phyloP scores from a whole-genome alignment of 225 moss, liverwort and hornwort species.

The Straminergon stramineum region DNA sequence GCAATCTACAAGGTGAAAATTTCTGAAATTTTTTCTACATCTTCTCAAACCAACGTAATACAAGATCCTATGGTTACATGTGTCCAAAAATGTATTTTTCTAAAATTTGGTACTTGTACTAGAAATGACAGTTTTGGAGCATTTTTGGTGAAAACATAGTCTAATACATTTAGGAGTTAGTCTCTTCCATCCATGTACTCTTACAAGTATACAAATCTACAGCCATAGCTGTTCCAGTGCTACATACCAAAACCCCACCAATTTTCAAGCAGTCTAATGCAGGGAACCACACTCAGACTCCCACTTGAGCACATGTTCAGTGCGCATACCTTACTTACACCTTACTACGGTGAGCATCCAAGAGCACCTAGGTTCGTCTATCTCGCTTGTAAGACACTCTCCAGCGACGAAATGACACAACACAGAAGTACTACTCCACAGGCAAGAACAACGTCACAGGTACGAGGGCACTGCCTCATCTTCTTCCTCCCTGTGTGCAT shows the following conservation, averaged over 20 bases:
- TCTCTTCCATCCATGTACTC: constrained; percentile 25
- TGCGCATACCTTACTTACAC: background rate
- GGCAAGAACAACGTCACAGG: background rate
- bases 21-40: no score
- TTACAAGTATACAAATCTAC: constrained; percentile 12
- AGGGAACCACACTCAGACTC: background rate
- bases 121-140: no score
- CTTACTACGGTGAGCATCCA: background rate
- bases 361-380: background rate
- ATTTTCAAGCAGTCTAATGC: background rate
- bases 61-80: no score
- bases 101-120: no score
- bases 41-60: no score
- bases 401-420: background rate
- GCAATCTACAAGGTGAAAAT: no score
- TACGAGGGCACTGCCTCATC: background rate
- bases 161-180: no score
- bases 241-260: background rate
- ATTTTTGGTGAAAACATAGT: no score
- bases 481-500: no score
- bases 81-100: no score
- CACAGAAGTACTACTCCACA: background rate
- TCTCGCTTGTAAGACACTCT: background rate
- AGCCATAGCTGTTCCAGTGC: background rate
- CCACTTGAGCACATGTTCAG: background rate